Evolutionary conservation across 768 basidiomycete species (phyloP).

Genomic region (Xanthoconium purpureum): DNA sequence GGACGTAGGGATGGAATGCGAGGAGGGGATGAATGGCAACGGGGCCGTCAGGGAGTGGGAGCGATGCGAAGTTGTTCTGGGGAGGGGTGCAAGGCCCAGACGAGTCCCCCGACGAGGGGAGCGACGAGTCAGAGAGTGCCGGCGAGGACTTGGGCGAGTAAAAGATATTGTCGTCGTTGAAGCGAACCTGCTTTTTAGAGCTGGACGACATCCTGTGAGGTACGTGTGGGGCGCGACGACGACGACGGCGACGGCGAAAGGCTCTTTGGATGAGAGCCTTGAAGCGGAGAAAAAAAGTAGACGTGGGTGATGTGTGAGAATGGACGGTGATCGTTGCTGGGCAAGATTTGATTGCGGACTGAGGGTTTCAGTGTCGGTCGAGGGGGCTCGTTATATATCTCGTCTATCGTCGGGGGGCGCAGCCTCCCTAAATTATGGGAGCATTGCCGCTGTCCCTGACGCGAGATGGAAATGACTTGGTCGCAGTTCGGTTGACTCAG

Average conservation of each 20-base stretch:
- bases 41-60: constrained; percentile 26
- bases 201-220: constrained; percentile 24
- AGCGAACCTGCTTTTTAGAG: constrained; percentile 28
- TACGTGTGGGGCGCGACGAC: constrained; percentile 8
- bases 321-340: constrained; percentile 10
- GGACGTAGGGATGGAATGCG: constrained; percentile 25
- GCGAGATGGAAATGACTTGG: constrained; percentile 11
- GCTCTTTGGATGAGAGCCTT: constrained; percentile 15
- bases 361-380: neutral
- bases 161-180: constrained; percentile 32
- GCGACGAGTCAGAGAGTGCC: constrained; percentile 27
- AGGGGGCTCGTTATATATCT: constrained; percentile 14
- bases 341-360: neutral
- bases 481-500: constrained; percentile 11
- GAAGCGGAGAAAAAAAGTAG: constrained; percentile 6
- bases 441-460: constrained; percentile 28
- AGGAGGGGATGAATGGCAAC: constrained; percentile 32
- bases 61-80: constrained; percentile 17
- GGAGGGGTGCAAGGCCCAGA: constrained; percentile 30
- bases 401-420: constrained; percentile 23
- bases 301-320: constrained; percentile 19
- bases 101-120: constrained; percentile 30
- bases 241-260: constrained; percentile 8
- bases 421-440: constrained; percentile 22
- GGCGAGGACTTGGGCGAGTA: constrained; percentile 32